Conservation (phyloP, 306 rosid genomes). For the Aeschynomene evenia region DNA sequence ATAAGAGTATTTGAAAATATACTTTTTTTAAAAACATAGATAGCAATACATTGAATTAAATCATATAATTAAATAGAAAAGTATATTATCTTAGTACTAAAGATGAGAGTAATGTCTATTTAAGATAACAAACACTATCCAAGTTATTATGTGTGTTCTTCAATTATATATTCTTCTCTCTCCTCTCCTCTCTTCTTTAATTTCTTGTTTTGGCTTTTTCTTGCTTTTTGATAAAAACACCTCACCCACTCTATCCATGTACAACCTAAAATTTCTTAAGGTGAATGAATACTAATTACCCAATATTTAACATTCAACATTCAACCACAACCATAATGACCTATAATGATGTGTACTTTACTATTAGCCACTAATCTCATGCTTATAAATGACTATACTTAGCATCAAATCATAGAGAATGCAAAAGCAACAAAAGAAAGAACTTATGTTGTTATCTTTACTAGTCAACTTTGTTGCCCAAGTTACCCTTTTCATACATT, state of each 20-base stretch:
- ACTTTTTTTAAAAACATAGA: no score
- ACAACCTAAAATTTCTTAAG: conserved; percentile 15
- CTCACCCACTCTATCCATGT: conserved; percentile 31
- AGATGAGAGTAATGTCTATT: neutral
- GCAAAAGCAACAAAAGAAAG: neutral
- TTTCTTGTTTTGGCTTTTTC: conserved; percentile 22
- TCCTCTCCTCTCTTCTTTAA: no score
- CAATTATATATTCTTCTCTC: neutral
- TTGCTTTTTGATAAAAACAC: conserved; percentile 33
- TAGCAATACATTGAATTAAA: no score
- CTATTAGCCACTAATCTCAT: conserved; percentile 32
- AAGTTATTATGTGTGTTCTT: neutral
- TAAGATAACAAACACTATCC: neutral
- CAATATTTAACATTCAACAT: conserved; percentile 18
- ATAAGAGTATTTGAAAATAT: no score
- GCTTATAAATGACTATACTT: neutral
- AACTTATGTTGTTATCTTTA: neutral
- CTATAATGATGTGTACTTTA: conserved; percentile 29
- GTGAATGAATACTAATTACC: conserved; percentile 12
- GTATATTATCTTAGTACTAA: neutral
- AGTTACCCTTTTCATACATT: neutral
- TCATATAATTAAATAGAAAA: neutral
- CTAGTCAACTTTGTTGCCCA: neutral
- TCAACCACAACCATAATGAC: conserved; percentile 43
- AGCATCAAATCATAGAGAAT: neutral